Percentiles rank a stretch among this genome's conserved stretches.
Evolutionary conservation across 495 filamentous ascomycete genomes (phyloP).

Genomic region (Cercophora newfieldiana): DNA sequence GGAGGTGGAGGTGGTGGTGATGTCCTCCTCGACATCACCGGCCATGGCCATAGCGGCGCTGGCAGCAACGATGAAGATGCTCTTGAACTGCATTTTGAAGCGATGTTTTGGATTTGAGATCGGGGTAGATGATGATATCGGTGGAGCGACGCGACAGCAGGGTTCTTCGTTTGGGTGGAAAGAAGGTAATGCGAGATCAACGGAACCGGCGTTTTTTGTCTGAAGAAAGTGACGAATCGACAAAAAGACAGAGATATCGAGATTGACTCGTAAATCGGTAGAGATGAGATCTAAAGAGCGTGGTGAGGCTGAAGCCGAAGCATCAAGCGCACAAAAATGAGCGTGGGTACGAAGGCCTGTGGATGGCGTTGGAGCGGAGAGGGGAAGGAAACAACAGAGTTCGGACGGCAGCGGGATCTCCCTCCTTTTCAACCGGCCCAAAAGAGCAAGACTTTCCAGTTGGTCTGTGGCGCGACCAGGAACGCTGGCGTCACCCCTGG

Average conservation of each 20-base stretch:
- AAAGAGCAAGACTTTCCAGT: slow-evolving; percentile 6
- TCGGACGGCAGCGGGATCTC: slow-evolving; percentile 21
- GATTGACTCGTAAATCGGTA: slow-evolving; percentile 3
- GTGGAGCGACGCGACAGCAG: not conserved
- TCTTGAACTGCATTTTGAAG: slow-evolving; percentile 43
- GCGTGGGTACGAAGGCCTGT: slow-evolving; percentile 31
- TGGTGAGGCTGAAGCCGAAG: slow-evolving; percentile 37
- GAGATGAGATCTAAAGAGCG: slow-evolving; percentile 30
- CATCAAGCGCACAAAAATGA: slow-evolving; percentile 32
- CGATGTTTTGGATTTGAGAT: slow-evolving; percentile 4
- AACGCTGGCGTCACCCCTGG: slow-evolving; percentile 9
- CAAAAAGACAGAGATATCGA: slow-evolving; percentile 8
- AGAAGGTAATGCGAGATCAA: slow-evolving; percentile 11
- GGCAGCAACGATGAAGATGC: slow-evolving; percentile 37
- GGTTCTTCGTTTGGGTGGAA: not conserved
- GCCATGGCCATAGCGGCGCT: slow-evolving; percentile 31
- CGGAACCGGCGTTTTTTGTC: slow-evolving; percentile 15
- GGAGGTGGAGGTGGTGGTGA: slow-evolving; percentile 39
- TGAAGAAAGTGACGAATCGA: slow-evolving; percentile 11
- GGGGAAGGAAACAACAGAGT: slow-evolving; percentile 22
- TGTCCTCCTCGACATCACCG: slow-evolving; percentile 19
- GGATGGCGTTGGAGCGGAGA: slow-evolving; percentile 25
- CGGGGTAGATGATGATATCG: not conserved
- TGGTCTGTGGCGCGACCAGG: not conserved
- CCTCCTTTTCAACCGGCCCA: slow-evolving; percentile 27